These are phyloP conservation scores for Angomonas desouzai DNA, from an alignment of 208 protist genomes.

Conservation along the genomic window DNA sequence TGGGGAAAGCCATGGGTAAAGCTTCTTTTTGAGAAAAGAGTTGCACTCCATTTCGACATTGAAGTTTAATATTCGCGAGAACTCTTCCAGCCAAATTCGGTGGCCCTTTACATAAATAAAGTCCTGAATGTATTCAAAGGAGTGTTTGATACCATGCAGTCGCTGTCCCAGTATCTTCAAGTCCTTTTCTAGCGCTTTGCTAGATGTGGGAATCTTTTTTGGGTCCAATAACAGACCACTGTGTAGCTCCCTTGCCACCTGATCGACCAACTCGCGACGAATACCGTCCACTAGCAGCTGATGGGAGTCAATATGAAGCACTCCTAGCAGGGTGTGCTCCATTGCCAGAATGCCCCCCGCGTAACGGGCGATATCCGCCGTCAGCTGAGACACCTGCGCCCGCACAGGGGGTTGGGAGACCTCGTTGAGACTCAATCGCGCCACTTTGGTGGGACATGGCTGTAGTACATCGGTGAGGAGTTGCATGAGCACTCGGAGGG, in stretches of 20 bases:
- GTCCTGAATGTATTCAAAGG: conserved; percentile 98
- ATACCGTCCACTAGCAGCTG: conserved; percentile 97
- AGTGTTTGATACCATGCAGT: conserved; percentile 88
- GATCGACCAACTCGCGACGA: conserved; percentile 89
- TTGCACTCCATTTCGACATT: conserved; percentile 98
- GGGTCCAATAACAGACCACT: conserved; percentile 56
- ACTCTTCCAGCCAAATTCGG: conserved; percentile 96
- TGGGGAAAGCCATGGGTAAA: conserved; percentile 81
- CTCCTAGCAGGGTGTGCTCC: conserved; percentile 96
- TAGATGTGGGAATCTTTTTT: conserved; percentile 25
- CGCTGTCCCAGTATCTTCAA: conserved; percentile 67
- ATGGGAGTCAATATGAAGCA: conserved; percentile 96
- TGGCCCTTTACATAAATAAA: conserved; percentile 97
- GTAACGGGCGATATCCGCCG: conserved; percentile 92
- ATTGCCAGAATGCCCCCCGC: conserved; percentile 97
- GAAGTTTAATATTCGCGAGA: conserved; percentile 94
- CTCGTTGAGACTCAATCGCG: conserved; percentile 56
- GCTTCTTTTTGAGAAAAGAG: conserved; percentile 91
- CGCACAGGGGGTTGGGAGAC: conserved; percentile 92
- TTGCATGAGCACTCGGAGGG: conserved; percentile 93
- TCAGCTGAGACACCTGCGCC: conserved; percentile 80
- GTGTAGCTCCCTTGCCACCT: conserved; percentile 76
- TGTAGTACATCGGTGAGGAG: conserved; percentile 85
- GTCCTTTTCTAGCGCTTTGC: conserved; percentile 56
- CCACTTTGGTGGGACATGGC: conserved; percentile 68